Base-by-base conservation (phyloP, 164 flowering plant genomes). In the Malania oleifera region DNA sequence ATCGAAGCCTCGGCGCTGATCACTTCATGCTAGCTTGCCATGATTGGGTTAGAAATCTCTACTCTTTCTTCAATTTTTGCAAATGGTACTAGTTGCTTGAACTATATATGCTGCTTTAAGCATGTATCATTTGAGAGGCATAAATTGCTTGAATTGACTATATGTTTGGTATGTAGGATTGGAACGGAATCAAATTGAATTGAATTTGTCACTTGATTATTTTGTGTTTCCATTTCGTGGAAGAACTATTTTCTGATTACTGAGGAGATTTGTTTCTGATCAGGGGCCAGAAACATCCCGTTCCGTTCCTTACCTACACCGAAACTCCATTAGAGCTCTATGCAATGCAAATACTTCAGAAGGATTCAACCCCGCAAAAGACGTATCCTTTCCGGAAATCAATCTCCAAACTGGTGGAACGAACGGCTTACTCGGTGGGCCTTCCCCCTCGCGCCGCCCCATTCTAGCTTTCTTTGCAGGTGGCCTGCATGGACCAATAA, bases 11-110 rank as follows among this genome's bases (percentile, higher is more conserved):
- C 15, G 91, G 79, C 0, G 85, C 84, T 0, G 91, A 85, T 60
- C 91, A 85, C 63, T 82, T 85, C 71, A 79, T 85, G 81, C 76
- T 80, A 18, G 69, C 91, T 34, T 85, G 91, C 73, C 91, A 85
- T 65, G 91, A 85, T 56, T 85, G 91, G 91, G 91, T 85, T 70
- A 63, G 73, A 10, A 13, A 34, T 17, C 7, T 19, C 20, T n/a
- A n/a, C 26, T 7, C 59, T 23, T 35, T 11, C 13, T n/a, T 40
- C 28, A 7, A n/a, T n/a, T n/a, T n/a, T n/a, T n/a, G n/a, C n/a
- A n/a, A n/a, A n/a, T n/a, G n/a, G n/a, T n/a, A n/a, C n/a, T n/a
- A n/a, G n/a, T n/a, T n/a, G n/a, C n/a, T n/a, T n/a, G n/a, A n/a
- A n/a, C n/a, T n/a, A n/a, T n/a, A n/a, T n/a, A n/a, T n/a, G n/a